Evolutionary conservation across 176 grass and related monocot genomes (phyloP), one percentile per base, ranked within the genome.

Genomic region (Hsuehochloa calcarea): DNA sequence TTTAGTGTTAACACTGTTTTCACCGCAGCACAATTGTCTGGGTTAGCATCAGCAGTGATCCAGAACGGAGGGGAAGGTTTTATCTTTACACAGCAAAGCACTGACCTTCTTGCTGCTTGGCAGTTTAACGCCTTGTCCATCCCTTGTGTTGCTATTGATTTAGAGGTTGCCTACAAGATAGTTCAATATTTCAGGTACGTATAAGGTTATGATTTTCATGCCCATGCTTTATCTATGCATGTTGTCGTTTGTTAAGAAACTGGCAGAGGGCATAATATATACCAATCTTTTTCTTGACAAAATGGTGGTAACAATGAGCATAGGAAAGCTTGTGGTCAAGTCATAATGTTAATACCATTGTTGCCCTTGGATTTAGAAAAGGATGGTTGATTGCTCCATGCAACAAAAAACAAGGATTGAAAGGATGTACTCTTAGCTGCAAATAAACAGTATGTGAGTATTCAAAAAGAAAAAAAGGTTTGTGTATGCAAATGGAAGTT

Each of bases 61-160:
- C 26, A 55, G 38, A 68, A 47, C 0, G 86, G 82, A 16, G 86
- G 77, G 6, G 68, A 62, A 65, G 90, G 86, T 35, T 43, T 92
- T 17, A 89, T 89, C 25, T 92, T 71, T 52, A 63, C 86, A 0
- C 72, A 89, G 51, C 64, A 91, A 19, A 91, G 65, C 6, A 0
- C 4, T 1, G 75, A 85, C 16, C 0, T 11, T 34, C 43, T 91
- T 47, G 11, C 0, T 50, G 0, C n/a, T 17, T 29, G 14, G 22
- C 16, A 29, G 1, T 80, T 5, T 69, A 1, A 8, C 8, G 38
- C 69, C 45, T 22, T 15, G 47, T 26, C 15, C 3, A 50, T 82
- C 40, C 81, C 90, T 20, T 60, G 35, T 41, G 78, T 85, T 69
- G 5, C 76, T 71, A 65, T 89, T 56, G 82, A 89, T 83, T 73